Conservation (phyloP, 139 green algal genomes). For the Closterium sp. region DNA sequence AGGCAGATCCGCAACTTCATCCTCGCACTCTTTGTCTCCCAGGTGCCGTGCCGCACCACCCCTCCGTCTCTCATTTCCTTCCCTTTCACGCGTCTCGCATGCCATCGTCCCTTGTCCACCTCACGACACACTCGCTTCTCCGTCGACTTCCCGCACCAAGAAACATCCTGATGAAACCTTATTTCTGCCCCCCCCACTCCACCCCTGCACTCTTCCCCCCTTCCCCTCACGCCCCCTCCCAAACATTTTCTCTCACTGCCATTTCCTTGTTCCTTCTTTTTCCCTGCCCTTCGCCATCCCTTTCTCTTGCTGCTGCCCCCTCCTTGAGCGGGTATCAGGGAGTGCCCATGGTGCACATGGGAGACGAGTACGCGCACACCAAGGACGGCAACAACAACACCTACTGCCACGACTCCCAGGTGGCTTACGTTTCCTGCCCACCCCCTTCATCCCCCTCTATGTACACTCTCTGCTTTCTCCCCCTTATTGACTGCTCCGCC, state of each 20-base stretch:
- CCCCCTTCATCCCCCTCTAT: not conserved
- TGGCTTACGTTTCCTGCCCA: too few species aligned
- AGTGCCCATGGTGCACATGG: constrained; percentile 95
- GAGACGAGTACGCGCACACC: constrained; percentile 93
- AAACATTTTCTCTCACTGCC: not conserved
- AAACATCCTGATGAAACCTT: too few species aligned
- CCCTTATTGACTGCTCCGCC: too few species aligned
- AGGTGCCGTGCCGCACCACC: too few species aligned
- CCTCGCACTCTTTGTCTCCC: not conserved
- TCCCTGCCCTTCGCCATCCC: not conserved
- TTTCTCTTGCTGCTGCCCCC: not conserved
- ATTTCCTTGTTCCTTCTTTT: not conserved
- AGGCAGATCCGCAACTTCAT: constrained; percentile 88
- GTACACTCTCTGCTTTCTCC: not conserved
- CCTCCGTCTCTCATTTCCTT: not conserved
- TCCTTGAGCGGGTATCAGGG: constrained; percentile 63
- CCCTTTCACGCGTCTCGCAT: too few species aligned
- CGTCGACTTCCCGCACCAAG: too few species aligned
- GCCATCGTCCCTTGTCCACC: too few species aligned
- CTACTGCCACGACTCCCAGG: constrained; percentile 90
- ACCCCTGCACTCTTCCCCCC: too few species aligned
- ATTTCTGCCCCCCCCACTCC: too few species aligned
- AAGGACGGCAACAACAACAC: constrained; percentile 99
- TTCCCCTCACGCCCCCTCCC: too few species aligned
- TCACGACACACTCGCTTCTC: too few species aligned